Evolutionary conservation across 176 grass and related monocot genomes (phyloP).

Genomic region (Ensete glaucum): DNA sequence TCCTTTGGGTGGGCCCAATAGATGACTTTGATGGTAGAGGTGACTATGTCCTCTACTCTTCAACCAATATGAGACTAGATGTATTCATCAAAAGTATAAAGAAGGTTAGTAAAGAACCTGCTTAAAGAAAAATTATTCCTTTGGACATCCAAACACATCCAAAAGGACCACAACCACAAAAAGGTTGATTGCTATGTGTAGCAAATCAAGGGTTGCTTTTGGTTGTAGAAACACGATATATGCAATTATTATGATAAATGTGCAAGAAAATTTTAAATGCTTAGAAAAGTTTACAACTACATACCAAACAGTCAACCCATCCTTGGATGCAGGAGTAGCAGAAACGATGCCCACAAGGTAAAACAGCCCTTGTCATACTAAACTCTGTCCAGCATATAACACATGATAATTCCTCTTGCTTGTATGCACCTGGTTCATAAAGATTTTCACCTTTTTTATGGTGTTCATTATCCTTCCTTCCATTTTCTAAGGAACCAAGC

Average conservation of each 20-base stretch:
- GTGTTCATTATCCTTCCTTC: slow-evolving; percentile 23
- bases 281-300: neutral
- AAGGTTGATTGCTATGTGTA: neutral
- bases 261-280: neutral
- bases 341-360: slow-evolving; percentile 87
- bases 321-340: slow-evolving; percentile 88
- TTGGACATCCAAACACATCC: too few relatives aligned
- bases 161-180: neutral
- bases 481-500: slow-evolving; percentile 7
- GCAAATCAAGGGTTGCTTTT: neutral
- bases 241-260: neutral
- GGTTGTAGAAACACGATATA: neutral
- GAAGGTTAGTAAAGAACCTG: too few relatives aligned
- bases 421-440: slow-evolving; percentile 21
- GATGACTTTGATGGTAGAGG: too few relatives aligned
- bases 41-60: too few relatives aligned
- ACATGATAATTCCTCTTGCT: slow-evolving; percentile 58
- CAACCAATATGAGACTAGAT: too few relatives aligned
- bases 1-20: too few relatives aligned
- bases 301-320: slow-evolving; percentile 71
- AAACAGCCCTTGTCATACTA: slow-evolving; percentile 67
- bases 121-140: too few relatives aligned
- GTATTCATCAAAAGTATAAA: too few relatives aligned
- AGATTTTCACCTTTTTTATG: slow-evolving; percentile 6
- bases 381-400: slow-evolving; percentile 94